phyloP scores from a whole-genome alignment of 176 grass and related monocot species.

The Cenchrus purpureus region DNA sequence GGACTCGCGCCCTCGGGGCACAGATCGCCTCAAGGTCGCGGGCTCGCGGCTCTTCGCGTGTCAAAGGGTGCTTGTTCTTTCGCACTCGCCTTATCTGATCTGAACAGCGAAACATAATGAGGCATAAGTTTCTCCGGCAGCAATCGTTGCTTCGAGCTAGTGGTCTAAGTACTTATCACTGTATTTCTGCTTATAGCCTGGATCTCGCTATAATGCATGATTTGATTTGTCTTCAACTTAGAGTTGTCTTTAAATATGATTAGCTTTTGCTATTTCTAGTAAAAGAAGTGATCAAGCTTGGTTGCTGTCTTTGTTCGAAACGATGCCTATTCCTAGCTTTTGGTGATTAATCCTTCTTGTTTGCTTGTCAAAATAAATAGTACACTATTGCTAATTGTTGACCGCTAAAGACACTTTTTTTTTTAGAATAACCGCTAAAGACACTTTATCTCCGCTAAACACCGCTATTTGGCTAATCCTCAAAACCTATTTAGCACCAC shows the following conservation, averaged over 20 bases:
- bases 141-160: background rate
- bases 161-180: background rate
- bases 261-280: background rate
- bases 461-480: too few relatives aligned
- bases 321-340: background rate
- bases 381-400: too few relatives aligned
- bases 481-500: too few relatives aligned
- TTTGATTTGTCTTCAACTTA: background rate
- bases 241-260: background rate
- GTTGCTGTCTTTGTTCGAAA: too few relatives aligned
- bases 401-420: too few relatives aligned
- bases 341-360: background rate
- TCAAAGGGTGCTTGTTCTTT: background rate
- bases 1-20: background rate
- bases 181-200: background rate
- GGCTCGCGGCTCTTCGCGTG: background rate
- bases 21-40: background rate
- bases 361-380: too few relatives aligned
- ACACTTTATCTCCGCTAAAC: too few relatives aligned
- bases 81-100: background rate
- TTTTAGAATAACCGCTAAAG: too few relatives aligned
- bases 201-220: background rate
- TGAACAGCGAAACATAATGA: background rate
- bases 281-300: background rate
- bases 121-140: background rate